These are phyloP conservation scores for Neonectria punicea DNA, from an alignment of 2,329 filamentous ascomycete genomes.

Conservation along the genomic window DNA sequence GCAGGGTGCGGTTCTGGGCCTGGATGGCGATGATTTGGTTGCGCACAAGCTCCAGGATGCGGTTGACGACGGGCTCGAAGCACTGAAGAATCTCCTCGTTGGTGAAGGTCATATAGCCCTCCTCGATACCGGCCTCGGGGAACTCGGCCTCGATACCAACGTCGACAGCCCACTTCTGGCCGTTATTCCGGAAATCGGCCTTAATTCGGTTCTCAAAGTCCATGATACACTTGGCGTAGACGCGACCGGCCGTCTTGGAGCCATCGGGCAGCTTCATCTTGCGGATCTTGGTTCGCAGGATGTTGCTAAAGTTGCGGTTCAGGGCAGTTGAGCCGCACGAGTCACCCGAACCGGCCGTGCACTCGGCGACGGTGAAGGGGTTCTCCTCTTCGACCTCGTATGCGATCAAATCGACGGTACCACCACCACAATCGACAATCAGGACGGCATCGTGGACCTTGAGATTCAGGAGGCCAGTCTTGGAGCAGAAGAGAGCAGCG, in stretches of 20 bases:
- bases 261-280: constrained; percentile 99
- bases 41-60: constrained; percentile 93
- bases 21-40: constrained; percentile 99
- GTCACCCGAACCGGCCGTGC: constrained; percentile 95
- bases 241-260: constrained; percentile 95
- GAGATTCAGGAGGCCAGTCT: constrained; percentile 93
- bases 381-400: constrained; percentile 99
- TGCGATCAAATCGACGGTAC: constrained; percentile 97
- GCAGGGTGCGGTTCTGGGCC: constrained; percentile 91
- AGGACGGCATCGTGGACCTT: constrained; percentile 99
- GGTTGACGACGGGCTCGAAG: constrained; percentile 97
- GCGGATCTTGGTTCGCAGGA: constrained; percentile 94
- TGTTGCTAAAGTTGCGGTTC: constrained; percentile 98
- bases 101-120: constrained; percentile 99
- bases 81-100: constrained; percentile 99
- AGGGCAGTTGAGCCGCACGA: constrained; percentile 98
- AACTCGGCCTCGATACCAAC: constrained; percentile 99
- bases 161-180: constrained; percentile 98
- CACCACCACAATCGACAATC: constrained; percentile 98
- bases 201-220: constrained; percentile 99
- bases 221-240: constrained; percentile 99
- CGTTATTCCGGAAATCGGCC: constrained; percentile 98
- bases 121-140: constrained; percentile 96
- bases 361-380: constrained; percentile 96
- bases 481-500: constrained; percentile 96